phyloP scores from a whole-genome alignment of 208 protist species.

The Acanthamoeba lenticulata region DNA sequence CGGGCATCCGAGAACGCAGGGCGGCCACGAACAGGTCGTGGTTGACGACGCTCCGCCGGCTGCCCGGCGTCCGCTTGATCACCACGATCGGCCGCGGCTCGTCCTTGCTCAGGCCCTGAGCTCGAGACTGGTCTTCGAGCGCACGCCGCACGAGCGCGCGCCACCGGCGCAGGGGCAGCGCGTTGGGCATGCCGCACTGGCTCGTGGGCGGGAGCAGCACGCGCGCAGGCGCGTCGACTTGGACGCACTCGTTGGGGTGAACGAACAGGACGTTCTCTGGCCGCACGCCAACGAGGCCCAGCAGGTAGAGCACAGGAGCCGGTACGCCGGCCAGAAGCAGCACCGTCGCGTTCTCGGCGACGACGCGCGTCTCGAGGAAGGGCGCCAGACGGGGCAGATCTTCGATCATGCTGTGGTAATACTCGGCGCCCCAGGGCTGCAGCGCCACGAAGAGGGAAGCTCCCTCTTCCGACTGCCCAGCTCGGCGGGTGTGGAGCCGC shows the following conservation, averaged over 20 bases:
- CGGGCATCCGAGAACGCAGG: background rate
- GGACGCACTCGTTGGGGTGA: background rate
- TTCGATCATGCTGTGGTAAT: background rate
- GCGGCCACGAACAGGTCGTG: background rate
- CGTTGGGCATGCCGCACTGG: background rate
- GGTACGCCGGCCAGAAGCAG: background rate
- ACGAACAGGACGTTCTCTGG: background rate
- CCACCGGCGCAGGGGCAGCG: background rate
- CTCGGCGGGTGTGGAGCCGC: too few species aligned
- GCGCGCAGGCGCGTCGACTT: background rate
- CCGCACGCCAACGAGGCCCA: background rate
- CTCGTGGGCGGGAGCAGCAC: background rate
- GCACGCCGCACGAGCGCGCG: background rate
- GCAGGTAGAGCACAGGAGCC: background rate
- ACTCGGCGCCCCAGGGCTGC: background rate
- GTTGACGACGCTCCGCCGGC: background rate
- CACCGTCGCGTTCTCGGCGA: background rate
- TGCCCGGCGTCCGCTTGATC: background rate
- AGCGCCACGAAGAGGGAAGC: background rate
- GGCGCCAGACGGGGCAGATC: background rate
- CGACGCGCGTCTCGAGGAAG: background rate
- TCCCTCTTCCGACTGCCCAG: background rate
- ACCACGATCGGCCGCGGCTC: background rate
- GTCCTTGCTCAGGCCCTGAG: background rate
- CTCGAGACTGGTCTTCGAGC: background rate